Base-by-base conservation (phyloP, 2,329 filamentous ascomycete genomes). In the Cadophora sp. region DNA sequence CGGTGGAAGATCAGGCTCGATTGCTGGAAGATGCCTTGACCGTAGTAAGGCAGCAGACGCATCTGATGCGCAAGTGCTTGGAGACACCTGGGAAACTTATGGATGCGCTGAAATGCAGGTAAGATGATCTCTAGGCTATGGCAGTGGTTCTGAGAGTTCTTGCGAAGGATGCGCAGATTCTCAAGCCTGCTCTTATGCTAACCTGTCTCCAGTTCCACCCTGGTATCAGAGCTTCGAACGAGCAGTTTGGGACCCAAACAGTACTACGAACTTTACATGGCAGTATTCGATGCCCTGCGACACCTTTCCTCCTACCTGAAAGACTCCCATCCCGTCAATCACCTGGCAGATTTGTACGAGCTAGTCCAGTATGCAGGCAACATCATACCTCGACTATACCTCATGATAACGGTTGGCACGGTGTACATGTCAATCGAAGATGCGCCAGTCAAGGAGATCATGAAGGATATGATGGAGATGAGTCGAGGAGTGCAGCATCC, bases 391-490 rank as follows among this genome's bases (percentile, higher is more conserved):
- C 90, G 96, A 73, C 84, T 99, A 71, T 99, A 99, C 80, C 90
- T 99, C 69, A 99, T 99, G 97, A 96, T 99, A 77, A 99, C 97
- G 0, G 97, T 99, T 48, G 96, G 96, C 68, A 99, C 96, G 2
- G 97, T 97, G 60, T 99, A 99, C 84, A 99, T 99, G 96, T 91
- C 93, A 29, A 97, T 99, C 77, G 92, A 96, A 77, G 96, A 98
- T 85, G 96, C 97, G 68, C 96, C 96, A 0, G 96, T 99, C 74
- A 99, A 99, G 83, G 96, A 99, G 84, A 93, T 99, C 71, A 99
- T 99, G 96, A 99, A 99, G 82, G 96, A 99, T 80, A 99, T 99
- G 96, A 99, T 99, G 96, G 96, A 99, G 81, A 99, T 99, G 96
- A 98, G 94, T 81, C 89, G 96, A 71, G 96, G 96, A 66, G 94